Evolutionary conservation across 345 rosid genomes (phyloP), one percentile per base, ranked within the genome.

Genomic region (Capsella bursapastoris): DNA sequence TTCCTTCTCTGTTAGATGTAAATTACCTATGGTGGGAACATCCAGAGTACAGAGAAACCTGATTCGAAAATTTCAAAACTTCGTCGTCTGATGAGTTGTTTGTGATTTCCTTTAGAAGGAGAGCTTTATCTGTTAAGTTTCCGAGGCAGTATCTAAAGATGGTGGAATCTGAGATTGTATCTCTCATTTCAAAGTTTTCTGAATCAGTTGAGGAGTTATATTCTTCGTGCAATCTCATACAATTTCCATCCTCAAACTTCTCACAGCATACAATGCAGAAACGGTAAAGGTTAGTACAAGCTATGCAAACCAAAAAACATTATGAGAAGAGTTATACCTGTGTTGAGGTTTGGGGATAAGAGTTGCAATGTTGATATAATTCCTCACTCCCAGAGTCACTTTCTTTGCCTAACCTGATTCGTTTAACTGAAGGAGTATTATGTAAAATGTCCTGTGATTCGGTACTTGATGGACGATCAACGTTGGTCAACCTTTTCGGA

Each of bases 21-120:
- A 47, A 41, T 78, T 82, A 93, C 98, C 97, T 69, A 73, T 93
- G 97, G 76, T 93, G 98, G 62, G 90, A 82, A 75, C 98, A 93
- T 73, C 97, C 97, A 0, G 98, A 82, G 71, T 80, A 92, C 15
- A 87, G 65, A 60, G 91, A 82, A 76, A 92, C 91, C 74, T 88
- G 85, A 73, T 89, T 57, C 3, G 95, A 89, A 57, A 92, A 88
- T 63, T 82, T 83, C 49, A 77, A 73, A 49, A 92, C 84, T 70
- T 87, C 83, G 43, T 81, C 82, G 71, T 90, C 86, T 32, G 95
- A 82, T 74, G 83, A 78, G 32, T 86, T 84, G 43, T 79, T 66
- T 40, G 88, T 86, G 83, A 92, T 79, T 75, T 92, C 96, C 83
- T 89, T 90, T 28, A 90, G 87, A 63, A 92, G 75, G 57, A 76